phyloP scores from a whole-genome alignment of 345 rosid genomes.

The Garcia nutans region DNA sequence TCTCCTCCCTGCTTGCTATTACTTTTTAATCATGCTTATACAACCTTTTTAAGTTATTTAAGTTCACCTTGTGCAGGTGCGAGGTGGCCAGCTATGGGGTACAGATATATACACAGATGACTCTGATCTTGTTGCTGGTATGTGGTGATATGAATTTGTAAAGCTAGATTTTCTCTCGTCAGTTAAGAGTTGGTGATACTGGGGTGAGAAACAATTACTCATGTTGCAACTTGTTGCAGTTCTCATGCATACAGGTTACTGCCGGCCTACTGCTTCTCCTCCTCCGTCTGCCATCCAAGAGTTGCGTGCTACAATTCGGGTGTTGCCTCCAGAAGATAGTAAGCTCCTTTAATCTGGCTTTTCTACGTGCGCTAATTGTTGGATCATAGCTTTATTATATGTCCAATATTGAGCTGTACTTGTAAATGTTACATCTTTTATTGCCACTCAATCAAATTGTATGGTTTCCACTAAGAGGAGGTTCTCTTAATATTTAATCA shows the following conservation, averaged over 20 bases:
- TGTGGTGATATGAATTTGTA: constrained; percentile 9
- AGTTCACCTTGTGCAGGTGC: constrained; percentile 57
- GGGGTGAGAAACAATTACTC: constrained; percentile 12
- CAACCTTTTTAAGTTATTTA: constrained; percentile 12
- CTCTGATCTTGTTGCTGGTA: constrained; percentile 99
- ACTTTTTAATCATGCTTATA: background rate
- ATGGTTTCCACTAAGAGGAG: no score
- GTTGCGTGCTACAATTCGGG: constrained; percentile 75
- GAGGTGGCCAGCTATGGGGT: constrained; percentile 99
- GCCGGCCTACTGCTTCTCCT: constrained; percentile 95
- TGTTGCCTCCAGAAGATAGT: constrained; percentile 92
- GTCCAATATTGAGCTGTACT: background rate
- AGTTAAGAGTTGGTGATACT: background rate
- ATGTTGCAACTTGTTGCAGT: constrained; percentile 47
- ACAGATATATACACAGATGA: constrained; percentile 95
- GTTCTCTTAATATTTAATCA: background rate
- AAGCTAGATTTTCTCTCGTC: background rate
- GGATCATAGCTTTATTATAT: background rate
- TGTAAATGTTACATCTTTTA: background rate
- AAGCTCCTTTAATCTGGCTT: constrained; percentile 29
- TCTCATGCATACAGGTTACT: constrained; percentile 99
- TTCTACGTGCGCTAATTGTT: background rate
- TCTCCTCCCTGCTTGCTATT: background rate
- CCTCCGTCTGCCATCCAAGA: constrained; percentile 97
- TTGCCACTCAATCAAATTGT: background rate